Evolutionary conservation across 805 yeast genomes (phyloP).

Genomic region (Candida succiphila): DNA sequence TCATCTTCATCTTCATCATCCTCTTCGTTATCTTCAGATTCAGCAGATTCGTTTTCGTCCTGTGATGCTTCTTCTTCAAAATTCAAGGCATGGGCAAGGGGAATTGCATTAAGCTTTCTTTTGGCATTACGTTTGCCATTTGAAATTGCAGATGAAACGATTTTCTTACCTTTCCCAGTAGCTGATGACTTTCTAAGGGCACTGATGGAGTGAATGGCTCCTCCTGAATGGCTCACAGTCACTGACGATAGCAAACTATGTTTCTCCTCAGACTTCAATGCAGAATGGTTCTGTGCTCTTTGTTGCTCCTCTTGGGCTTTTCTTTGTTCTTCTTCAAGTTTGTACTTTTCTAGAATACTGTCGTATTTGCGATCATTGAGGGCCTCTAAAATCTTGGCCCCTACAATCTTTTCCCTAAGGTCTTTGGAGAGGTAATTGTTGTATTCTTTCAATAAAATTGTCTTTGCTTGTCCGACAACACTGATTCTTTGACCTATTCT

Average conservation of each 20-base stretch:
- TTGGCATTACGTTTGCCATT: conserved; percentile 6
- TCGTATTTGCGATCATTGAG: conserved; percentile 54
- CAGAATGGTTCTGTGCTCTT: background rate
- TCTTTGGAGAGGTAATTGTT: conserved; percentile 56
- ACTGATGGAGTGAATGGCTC: conserved; percentile 11
- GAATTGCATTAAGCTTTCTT: conserved; percentile 24
- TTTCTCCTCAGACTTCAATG: background rate
- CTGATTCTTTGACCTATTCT: conserved; percentile 18
- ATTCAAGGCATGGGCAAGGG: conserved; percentile 47
- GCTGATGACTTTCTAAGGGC: conserved; percentile 35
- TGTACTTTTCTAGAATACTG: conserved; percentile 26
- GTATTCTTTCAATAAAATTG: conserved; percentile 52
- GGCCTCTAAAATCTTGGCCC: conserved; percentile 53
- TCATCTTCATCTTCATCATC: conserved; percentile 15
- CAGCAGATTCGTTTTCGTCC: conserved; percentile 17
- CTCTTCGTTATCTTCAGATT: conserved; percentile 11
- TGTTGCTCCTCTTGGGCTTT: conserved; percentile 7
- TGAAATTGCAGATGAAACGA: background rate
- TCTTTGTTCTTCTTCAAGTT: conserved; percentile 13
- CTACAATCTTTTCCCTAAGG: conserved; percentile 62
- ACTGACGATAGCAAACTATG: conserved; percentile 3
- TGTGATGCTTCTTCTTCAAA: conserved; percentile 28
- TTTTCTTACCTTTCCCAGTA: no score
- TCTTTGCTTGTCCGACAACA: conserved; percentile 49
- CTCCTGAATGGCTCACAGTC: conserved; percentile 14